Conservation (phyloP, 371 early-diverging fungal genomes). For the Saksenaea oblongispora region DNA sequence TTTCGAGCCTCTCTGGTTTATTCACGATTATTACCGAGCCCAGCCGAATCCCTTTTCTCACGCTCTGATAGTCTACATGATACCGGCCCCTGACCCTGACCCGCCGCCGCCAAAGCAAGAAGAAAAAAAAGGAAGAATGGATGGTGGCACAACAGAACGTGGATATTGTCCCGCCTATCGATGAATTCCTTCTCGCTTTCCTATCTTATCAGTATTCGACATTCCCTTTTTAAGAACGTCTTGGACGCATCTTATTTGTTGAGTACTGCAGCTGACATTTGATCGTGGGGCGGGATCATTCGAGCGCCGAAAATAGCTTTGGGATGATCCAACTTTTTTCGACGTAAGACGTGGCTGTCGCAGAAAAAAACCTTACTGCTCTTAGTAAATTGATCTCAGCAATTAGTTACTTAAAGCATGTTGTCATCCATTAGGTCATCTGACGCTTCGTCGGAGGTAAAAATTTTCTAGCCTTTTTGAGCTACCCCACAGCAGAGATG, state of each 20-base stretch:
- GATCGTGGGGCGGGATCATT: slow-evolving; percentile 6
- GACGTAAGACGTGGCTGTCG: neutral
- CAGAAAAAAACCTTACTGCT: neutral
- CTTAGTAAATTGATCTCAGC: neutral
- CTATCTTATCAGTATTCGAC: neutral
- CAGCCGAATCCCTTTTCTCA: slow-evolving; percentile 2
- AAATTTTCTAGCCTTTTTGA: neutral
- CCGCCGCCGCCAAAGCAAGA: neutral
- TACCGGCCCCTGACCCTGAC: neutral
- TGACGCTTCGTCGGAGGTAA: neutral
- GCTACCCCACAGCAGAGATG: neutral
- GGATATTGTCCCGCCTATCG: slow-evolving; percentile 4
- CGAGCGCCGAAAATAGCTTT: slow-evolving; percentile 24
- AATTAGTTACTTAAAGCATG: neutral
- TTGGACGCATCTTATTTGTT: neutral
- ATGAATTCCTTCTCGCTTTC: neutral
- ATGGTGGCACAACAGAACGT: slow-evolving; percentile 4
- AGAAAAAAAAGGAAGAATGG: neutral
- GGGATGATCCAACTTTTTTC: slow-evolving; percentile 17
- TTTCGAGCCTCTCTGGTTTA: neutral
- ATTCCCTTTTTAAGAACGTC: neutral
- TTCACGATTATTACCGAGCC: neutral
- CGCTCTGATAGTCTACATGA: neutral
- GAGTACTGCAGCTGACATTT: neutral
- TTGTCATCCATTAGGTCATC: neutral